Base-by-base conservation (phyloP, 2,329 filamentous ascomycete species). In the Exophiala alcalophila region DNA sequence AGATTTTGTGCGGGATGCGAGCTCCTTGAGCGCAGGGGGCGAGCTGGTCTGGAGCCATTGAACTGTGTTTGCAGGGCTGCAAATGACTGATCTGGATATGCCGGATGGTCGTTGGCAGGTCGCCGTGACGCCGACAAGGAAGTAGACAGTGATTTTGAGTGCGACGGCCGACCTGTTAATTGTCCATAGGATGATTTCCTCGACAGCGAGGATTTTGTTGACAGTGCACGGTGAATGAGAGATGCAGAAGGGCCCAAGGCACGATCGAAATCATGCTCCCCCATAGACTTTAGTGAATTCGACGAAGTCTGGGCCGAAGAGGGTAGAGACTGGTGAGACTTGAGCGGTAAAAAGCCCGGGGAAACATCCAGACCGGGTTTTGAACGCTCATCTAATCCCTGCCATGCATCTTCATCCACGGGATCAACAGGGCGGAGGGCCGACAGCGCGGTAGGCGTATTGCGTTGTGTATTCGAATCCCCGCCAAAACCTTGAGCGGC, bases 11-110 rank as follows among this genome's bases (percentile, higher is more conserved):
- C 61, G 20, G 67, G 65, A 51, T 69, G 66, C n/a, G 69, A 70
- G 46, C 65, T 69, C 24, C 63, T 62, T 9, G 66, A 61, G 16
- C 69, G 63, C 20, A 68, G 55, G 28, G 60, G 58, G n/a, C 61
- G 64, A 20, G 62, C 56, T 29, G 65, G 62, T 44, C 63, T 64
- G 23, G 66, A 61, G 15, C 64, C 65, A 46, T 69, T 61, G 4
- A 65, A 54, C 47, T 71, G 68, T 11, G 59, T 62, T 47, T 72
- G 69, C 20, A 72, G 57, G 16, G 65, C 64, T 31, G 66, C 65
- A 55, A 71, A 71, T 20, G 69, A 71, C 46, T 72, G 70, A 50
- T 72, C 65, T 15, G 70, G 70, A 47, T 72, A 73, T 14, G 66
- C 63, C 3, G 70, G 69, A 28, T 49, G 50, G 14, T 55, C 48